Conservation (phyloP, 495 filamentous ascomycete genomes). For the Oidiodendron maius region DNA sequence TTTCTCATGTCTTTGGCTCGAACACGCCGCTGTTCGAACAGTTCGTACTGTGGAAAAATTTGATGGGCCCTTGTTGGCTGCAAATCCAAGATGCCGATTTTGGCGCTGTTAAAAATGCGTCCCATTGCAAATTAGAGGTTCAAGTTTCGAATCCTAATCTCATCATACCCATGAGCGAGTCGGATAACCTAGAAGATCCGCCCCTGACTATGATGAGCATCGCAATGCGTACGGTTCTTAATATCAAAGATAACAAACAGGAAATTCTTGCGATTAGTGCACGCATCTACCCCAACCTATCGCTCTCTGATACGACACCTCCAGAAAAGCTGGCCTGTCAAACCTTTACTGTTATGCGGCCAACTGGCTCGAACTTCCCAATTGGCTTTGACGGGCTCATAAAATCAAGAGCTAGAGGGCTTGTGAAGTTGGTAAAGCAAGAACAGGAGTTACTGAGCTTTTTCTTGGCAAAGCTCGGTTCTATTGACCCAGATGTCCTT, state of each 20-base stretch:
- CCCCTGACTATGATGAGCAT: slow-evolving; percentile 93
- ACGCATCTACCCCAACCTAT: slow-evolving; percentile 86
- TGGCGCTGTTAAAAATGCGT: slow-evolving; percentile 77
- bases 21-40: slow-evolving; percentile 95
- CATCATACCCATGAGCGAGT: slow-evolving; percentile 63
- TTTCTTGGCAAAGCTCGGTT: slow-evolving; percentile 82
- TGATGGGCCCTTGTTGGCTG: slow-evolving; percentile 98
- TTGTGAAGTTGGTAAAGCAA: slow-evolving; percentile 73
- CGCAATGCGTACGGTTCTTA: slow-evolving; percentile 79
- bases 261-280: slow-evolving; percentile 89
- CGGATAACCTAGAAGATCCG: slow-evolving; percentile 72
- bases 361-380: slow-evolving; percentile 67
- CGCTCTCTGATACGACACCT: slow-evolving; percentile 78
- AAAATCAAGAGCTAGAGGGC: slow-evolving; percentile 51
- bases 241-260: slow-evolving; percentile 91
- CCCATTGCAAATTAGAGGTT: slow-evolving; percentile 94
- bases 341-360: slow-evolving; percentile 88
- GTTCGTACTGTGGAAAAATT: slow-evolving; percentile 95
- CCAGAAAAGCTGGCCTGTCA: slow-evolving; percentile 83
- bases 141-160: slow-evolving; percentile 68
- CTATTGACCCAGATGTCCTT: slow-evolving; percentile 86
- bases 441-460: slow-evolving; percentile 78
- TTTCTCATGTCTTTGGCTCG: slow-evolving; percentile 89
- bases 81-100: slow-evolving; percentile 82
- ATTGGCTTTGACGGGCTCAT: slow-evolving; percentile 75